Conservation (phyloP, 805 yeast genomes). For the Yarrowia sp. region DNA sequence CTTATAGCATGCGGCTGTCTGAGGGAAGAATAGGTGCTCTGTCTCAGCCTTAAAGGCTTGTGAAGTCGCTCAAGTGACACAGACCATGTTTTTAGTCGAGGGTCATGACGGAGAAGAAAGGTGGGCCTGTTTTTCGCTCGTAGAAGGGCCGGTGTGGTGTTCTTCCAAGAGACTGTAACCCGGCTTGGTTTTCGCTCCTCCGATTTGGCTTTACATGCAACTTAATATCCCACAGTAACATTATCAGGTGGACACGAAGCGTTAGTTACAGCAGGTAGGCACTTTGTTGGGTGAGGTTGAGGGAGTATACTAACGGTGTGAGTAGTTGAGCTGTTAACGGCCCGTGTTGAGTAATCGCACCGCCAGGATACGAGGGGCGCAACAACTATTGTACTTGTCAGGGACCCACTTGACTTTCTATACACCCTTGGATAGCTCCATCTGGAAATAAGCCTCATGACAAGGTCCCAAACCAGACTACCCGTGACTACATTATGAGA, state of each 20-base stretch:
- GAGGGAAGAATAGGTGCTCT: background rate
- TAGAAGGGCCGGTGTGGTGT: background rate
- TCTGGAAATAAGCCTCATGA: slow-evolving; percentile 34
- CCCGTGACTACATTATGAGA: background rate
- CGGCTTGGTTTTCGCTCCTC: slow-evolving; percentile 25
- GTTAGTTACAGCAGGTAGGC: slow-evolving; percentile 24
- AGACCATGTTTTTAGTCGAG: background rate
- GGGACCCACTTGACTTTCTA: background rate
- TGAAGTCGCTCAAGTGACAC: background rate
- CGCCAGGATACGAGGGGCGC: too few species aligned
- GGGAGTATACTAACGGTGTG: background rate
- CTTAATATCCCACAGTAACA: slow-evolving; percentile 13
- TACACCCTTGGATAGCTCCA: background rate
- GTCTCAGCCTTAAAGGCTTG: background rate
- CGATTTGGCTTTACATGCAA: slow-evolving; percentile 28
- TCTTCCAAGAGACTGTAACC: slow-evolving; percentile 15
- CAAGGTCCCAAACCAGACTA: slow-evolving; percentile 27
- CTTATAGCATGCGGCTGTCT: slow-evolving; percentile 12
- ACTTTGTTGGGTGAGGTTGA: slow-evolving; percentile 9
- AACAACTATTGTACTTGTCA: too few species aligned
- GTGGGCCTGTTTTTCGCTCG: background rate
- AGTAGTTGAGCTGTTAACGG: too few species aligned
- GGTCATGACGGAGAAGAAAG: background rate
- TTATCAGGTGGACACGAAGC: slow-evolving; percentile 35
- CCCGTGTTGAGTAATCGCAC: too few species aligned